phyloP scores from a whole-genome alignment of 495 filamentous ascomycete genomes.

The Tuber aestivum region DNA sequence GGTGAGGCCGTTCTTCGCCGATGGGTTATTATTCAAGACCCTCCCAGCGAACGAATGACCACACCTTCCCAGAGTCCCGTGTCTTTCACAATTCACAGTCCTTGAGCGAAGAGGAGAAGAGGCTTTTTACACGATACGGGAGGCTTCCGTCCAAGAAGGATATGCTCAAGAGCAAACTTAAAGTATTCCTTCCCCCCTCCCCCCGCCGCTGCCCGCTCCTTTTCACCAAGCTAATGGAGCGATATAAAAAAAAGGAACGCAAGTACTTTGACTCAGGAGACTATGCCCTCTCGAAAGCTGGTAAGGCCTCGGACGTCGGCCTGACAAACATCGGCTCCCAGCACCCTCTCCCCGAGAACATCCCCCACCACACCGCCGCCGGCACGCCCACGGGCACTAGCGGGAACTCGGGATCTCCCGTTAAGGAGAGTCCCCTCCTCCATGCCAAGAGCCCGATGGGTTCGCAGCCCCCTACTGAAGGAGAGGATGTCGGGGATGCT shows the following conservation, averaged over 20 bases:
- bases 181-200: slow-evolving; percentile 47
- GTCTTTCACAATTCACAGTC: slow-evolving; percentile 52
- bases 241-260: slow-evolving; percentile 59
- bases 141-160: slow-evolving; percentile 94
- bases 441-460: slow-evolving; percentile 40
- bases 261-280: slow-evolving; percentile 99
- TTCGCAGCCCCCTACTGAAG: slow-evolving; percentile 37
- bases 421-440: slow-evolving; percentile 38
- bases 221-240: slow-evolving; percentile 5
- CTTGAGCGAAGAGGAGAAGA: slow-evolving; percentile 85
- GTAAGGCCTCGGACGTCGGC: slow-evolving; percentile 90
- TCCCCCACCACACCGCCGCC: slow-evolving; percentile 70
- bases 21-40: neutral
- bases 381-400: slow-evolving; percentile 48
- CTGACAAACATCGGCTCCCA: slow-evolving; percentile 88
- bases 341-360: slow-evolving; percentile 92
- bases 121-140: slow-evolving; percentile 90
- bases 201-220: slow-evolving; percentile 14
- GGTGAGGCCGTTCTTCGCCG: slow-evolving; percentile 9
- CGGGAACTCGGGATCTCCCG: slow-evolving; percentile 42
- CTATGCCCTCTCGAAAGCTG: slow-evolving; percentile 96
- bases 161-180: slow-evolving; percentile 93
- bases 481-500: slow-evolving; percentile 24
- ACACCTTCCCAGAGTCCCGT: neutral
- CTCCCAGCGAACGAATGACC: neutral